These are phyloP conservation scores for Holtermanniella nyarrowii DNA, from an alignment of 768 basidiomycete genomes.

Conservation along the genomic window DNA sequence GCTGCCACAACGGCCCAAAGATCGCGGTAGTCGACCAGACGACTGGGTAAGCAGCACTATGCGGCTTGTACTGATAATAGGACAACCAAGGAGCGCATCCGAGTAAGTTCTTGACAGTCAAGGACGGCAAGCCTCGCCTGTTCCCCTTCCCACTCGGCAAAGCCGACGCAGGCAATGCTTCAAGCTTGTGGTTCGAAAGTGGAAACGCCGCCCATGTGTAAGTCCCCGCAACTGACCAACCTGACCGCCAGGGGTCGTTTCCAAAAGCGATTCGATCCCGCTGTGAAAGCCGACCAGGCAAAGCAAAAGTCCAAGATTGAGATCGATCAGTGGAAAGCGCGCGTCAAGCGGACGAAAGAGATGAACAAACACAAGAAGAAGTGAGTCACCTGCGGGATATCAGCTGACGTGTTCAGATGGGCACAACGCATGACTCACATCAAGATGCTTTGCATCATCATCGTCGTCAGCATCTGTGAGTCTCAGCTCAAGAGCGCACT, in stretches of 20 bases:
- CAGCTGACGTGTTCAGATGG: constrained; percentile 17
- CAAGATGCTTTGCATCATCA: constrained; percentile 22
- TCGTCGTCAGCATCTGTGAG: constrained; percentile 28
- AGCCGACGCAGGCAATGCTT: constrained; percentile 12
- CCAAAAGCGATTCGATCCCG: constrained; percentile 26
- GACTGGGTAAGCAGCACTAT: background rate
- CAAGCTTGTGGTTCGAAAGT: constrained; percentile 35
- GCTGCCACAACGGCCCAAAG: background rate
- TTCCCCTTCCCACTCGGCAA: constrained; percentile 33
- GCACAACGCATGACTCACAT: constrained; percentile 21
- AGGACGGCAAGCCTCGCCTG: constrained; percentile 30
- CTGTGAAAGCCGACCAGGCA: constrained; percentile 15
- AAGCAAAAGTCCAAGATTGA: constrained; percentile 21
- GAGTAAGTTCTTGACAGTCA: constrained; percentile 27
- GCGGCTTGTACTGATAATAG: constrained; percentile 1
- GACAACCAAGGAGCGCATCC: constrained; percentile 22
- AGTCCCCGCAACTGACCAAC: constrained; percentile 3
- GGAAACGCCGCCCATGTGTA: constrained; percentile 33
- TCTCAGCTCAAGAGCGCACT: background rate
- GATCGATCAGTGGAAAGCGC: background rate
- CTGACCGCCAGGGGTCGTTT: constrained; percentile 22
- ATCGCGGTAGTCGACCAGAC: background rate
- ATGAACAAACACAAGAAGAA: constrained; percentile 17
- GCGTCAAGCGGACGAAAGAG: constrained; percentile 15
- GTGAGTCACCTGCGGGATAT: constrained; percentile 6